A percentile compares a stretch with the other conserved stretches of the same genome.
These are phyloP conservation scores for Pleurotus pulmonarius DNA, from an alignment of 768 basidiomycete genomes.

Conservation along the genomic window DNA sequence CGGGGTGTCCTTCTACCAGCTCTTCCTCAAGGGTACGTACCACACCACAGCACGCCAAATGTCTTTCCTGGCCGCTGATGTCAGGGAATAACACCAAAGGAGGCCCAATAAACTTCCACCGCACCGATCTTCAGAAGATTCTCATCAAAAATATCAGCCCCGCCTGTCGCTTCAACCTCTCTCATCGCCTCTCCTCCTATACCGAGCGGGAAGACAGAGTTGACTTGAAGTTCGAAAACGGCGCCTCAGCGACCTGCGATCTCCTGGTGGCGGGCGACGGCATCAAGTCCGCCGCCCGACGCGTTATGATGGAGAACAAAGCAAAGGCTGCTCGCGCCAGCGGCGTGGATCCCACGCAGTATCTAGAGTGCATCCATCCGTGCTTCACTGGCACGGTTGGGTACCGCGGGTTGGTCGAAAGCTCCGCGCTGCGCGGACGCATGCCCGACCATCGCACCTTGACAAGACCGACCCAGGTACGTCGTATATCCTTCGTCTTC, in stretches of 20 bases:
- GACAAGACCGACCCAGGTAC: background rate
- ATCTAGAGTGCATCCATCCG: constrained; percentile 22
- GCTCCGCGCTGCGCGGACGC: constrained; percentile 17
- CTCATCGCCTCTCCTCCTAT: constrained; percentile 29
- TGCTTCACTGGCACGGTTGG: constrained; percentile 34
- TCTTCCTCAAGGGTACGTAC: background rate
- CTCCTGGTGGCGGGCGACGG: constrained; percentile 40
- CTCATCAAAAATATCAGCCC: constrained; percentile 24
- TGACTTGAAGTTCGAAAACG: constrained; percentile 20
- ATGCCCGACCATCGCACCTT: constrained; percentile 20
- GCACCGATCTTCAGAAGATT: constrained; percentile 31
- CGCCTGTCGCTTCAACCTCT: constrained; percentile 26
- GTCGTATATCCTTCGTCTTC: too few species aligned
- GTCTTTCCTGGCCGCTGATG: background rate
- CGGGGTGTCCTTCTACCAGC: constrained; percentile 23
- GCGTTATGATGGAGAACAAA: constrained; percentile 7
- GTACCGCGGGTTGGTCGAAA: constrained; percentile 33
- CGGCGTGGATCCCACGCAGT: constrained; percentile 8
- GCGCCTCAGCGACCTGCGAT: constrained; percentile 23
- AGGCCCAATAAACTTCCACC: constrained; percentile 26
- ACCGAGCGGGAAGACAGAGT: constrained; percentile 17
- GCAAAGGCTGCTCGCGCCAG: constrained; percentile 5
- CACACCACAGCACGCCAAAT: background rate
- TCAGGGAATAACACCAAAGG: constrained; percentile 15
- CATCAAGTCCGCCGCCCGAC: constrained; percentile 21